Conservation (phyloP, 2,329 filamentous ascomycete species). For the Talaromyces sp. region DNA sequence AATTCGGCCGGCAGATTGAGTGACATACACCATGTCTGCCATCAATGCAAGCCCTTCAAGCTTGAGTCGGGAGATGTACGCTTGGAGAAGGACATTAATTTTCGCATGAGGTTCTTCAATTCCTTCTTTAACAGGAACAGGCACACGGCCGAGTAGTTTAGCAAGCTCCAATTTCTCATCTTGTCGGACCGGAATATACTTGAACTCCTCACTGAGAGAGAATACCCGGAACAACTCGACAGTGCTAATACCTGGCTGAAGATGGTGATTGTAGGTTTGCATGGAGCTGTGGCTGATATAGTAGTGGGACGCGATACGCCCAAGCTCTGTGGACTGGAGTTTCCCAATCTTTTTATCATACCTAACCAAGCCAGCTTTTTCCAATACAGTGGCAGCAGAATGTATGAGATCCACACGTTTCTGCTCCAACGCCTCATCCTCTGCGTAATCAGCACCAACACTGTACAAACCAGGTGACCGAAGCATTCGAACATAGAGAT, state of each 20-base stretch:
- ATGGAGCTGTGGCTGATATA: conserved; percentile 97
- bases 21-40: conserved; percentile 98
- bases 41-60: conserved; percentile 92
- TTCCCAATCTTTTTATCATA: conserved; percentile 93
- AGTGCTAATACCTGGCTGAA: conserved; percentile 86
- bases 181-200: conserved; percentile 95
- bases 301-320: conserved; percentile 94
- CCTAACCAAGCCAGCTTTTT: conserved; percentile 84
- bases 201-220: conserved; percentile 94
- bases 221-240: conserved; percentile 98
- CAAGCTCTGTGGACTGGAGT: conserved; percentile 87
- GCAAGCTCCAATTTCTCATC: conserved; percentile 96
- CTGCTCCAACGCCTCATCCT: conserved; percentile 87
- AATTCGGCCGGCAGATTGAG: conserved; percentile 94
- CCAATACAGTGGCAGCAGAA: conserved; percentile 81
- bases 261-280: conserved; percentile 93
- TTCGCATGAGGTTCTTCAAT: conserved; percentile 96
- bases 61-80: conserved; percentile 91
- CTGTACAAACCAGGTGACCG: conserved; percentile 92
- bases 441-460: conserved; percentile 91
- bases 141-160: conserved; percentile 83
- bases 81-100: conserved; percentile 95
- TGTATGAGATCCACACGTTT: conserved; percentile 97
- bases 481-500: conserved; percentile 96
- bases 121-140: conserved; percentile 94